Percentiles rank a stretch among this genome's conserved stretches.
phyloP scores from a whole-genome alignment of 2,329 filamentous ascomycete species.

The Xylariaceae sp. region DNA sequence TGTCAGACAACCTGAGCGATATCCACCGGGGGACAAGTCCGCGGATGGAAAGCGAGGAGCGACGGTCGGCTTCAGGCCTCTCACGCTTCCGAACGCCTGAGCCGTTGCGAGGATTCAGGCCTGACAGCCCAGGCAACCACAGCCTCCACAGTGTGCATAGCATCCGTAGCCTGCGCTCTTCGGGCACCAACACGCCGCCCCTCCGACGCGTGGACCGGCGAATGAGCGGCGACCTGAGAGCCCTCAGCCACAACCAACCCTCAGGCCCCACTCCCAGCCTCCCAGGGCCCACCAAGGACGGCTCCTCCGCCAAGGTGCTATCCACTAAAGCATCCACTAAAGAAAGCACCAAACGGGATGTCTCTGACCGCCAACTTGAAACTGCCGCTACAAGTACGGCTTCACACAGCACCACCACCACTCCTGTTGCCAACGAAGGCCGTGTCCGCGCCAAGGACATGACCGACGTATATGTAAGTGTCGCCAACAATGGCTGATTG shows the following conservation, averaged over 20 bases:
- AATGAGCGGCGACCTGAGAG: constrained; percentile 72
- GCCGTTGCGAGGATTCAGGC: constrained; percentile 48
- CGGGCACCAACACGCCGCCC: constrained; percentile 55
- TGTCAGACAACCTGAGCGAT: constrained; percentile 33
- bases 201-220: constrained; percentile 62
- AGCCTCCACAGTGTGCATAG: constrained; percentile 26
- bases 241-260: constrained; percentile 53
- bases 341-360: constrained; percentile 31
- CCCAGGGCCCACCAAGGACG: constrained; percentile 34
- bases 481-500: constrained; percentile 26
- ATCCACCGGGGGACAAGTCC: constrained; percentile 20
- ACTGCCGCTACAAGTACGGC: constrained; percentile 2
- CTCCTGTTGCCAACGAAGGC: constrained; percentile 80
- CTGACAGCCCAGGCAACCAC: constrained; percentile 57
- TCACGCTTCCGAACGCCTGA: constrained; percentile 49
- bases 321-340: constrained; percentile 15
- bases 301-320: not conserved
- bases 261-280: constrained; percentile 28
- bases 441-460: constrained; percentile 79
- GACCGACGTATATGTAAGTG: constrained; percentile 92
- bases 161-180: constrained; percentile 36
- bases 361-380: constrained; percentile 22
- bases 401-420: constrained; percentile 43
- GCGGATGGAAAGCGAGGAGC: constrained; percentile 22
- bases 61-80: constrained; percentile 46